These are phyloP conservation scores for Blastomyces gilchristii DNA, from an alignment of 2,329 filamentous ascomycete genomes.

Conservation along the genomic window DNA sequence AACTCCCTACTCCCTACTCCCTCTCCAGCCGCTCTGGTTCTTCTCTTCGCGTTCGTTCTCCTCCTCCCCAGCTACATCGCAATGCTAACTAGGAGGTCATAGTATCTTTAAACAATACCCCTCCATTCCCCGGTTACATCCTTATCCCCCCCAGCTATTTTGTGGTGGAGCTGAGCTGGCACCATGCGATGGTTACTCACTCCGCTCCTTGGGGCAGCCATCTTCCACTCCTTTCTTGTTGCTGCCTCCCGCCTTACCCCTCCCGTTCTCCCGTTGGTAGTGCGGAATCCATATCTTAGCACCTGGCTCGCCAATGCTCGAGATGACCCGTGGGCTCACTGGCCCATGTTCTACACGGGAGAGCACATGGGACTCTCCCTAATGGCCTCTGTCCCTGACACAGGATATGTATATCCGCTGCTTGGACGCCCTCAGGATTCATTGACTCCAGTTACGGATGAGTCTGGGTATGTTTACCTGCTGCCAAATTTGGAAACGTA, in stretches of 20 bases:
- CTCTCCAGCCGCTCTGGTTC: too few species aligned
- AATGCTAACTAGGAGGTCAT: not conserved
- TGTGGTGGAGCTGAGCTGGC: constrained; percentile 1
- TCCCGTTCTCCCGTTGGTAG: constrained; percentile 62
- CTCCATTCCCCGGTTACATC: not conserved
- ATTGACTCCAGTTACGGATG: constrained; percentile 28
- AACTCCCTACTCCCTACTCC: too few species aligned
- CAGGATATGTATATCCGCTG: constrained; percentile 52
- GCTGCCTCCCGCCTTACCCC: constrained; percentile 47
- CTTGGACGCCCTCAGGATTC: constrained; percentile 58
- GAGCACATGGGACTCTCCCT: constrained; percentile 55
- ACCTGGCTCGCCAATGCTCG: constrained; percentile 65
- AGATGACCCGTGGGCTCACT: constrained; percentile 65
- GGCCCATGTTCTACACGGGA: constrained; percentile 80
- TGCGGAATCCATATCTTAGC: constrained; percentile 67
- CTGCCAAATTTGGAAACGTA: not conserved
- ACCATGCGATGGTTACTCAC: constrained; percentile 14
- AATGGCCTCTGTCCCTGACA: constrained; percentile 51
- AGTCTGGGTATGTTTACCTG: constrained; percentile 28
- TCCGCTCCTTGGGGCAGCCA: constrained; percentile 24
- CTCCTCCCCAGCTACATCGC: not conserved
- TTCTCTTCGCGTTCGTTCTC: not conserved
- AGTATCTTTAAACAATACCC: not conserved
- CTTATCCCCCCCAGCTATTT: not conserved
- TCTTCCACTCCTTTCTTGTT: constrained; percentile 34